Evolutionary conservation across 2,329 filamentous ascomycete genomes (phyloP).

Genomic region (Akanthomyces dipterigenus): DNA sequence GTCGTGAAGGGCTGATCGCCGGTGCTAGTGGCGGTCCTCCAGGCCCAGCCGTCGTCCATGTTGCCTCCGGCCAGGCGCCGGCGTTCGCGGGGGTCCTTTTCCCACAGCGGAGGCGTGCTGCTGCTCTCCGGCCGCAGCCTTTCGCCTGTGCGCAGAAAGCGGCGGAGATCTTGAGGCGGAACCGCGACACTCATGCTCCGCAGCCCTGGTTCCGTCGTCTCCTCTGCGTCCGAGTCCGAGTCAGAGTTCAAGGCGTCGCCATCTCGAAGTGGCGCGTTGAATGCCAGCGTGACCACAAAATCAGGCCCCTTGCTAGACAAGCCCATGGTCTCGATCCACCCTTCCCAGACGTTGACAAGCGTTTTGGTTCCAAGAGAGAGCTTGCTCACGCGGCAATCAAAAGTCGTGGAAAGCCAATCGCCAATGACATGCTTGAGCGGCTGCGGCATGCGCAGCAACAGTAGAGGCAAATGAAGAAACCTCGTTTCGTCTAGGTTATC

Average conservation of each 20-base stretch:
- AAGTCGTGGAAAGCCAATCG: conserved; percentile 46
- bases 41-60: conserved; percentile 47
- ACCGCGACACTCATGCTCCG: conserved; percentile 46
- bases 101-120: conserved; percentile 19
- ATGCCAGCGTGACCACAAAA: conserved; percentile 44
- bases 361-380: conserved; percentile 44
- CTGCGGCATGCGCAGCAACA: conserved; percentile 50
- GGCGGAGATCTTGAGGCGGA: conserved; percentile 38
- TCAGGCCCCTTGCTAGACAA: conserved; percentile 33
- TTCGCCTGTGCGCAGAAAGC: conserved; percentile 38
- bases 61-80: conserved; percentile 40
- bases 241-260: conserved; percentile 11
- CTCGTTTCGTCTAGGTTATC: conserved; percentile 4
- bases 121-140: conserved; percentile 12
- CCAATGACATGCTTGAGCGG: conserved; percentile 41
- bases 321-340: conserved; percentile 39
- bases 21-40: conserved; percentile 28
- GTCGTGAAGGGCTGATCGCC: conserved; percentile 38
- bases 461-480: conserved; percentile 41
- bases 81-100: conserved; percentile 30
- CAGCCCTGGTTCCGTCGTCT: conserved; percentile 23
- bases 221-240: conserved; percentile 15
- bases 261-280: conserved; percentile 33
- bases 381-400: conserved; percentile 49
- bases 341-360: conserved; percentile 43